Evolutionary conservation across 805 yeast species (phyloP).

Genomic region (Yamadazyma tumulicola): DNA sequence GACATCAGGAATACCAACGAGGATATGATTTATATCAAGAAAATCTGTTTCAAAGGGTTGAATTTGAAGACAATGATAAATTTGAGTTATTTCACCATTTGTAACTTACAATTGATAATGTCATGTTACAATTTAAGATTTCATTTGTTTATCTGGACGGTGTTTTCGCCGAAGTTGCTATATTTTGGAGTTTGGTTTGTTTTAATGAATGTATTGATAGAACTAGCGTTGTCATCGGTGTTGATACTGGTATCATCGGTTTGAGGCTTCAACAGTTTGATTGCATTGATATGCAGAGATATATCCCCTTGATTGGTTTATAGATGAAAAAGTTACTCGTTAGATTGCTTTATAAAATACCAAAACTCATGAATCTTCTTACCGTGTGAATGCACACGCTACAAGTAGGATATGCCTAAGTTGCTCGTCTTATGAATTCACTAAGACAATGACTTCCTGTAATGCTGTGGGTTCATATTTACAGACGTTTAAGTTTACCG

Average conservation of each 20-base stretch:
- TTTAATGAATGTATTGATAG: slow-evolving; percentile 42
- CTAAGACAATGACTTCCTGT: no score
- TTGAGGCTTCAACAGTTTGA: no score
- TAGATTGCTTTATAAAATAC: no score
- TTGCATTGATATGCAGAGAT: no score
- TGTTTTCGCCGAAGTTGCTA: slow-evolving; percentile 87
- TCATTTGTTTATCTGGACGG: slow-evolving; percentile 96
- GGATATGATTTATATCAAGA: slow-evolving; percentile 11
- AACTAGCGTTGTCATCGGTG: slow-evolving; percentile 38
- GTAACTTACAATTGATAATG: slow-evolving; percentile 54
- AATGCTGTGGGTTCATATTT: no score
- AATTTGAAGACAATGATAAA: slow-evolving; percentile 36
- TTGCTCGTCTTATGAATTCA: no score
- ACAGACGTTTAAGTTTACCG: no score
- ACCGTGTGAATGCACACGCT: no score
- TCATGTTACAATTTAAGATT: slow-evolving; percentile 76
- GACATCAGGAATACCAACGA: slow-evolving; percentile 7
- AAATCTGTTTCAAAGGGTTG: slow-evolving; percentile 14
- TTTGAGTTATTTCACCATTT: slow-evolving; percentile 54
- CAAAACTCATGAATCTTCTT: no score
- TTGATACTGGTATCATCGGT: slow-evolving; percentile 6
- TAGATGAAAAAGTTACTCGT: no score
- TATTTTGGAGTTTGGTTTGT: slow-evolving; percentile 76
- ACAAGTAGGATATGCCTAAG: no score
- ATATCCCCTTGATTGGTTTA: no score